phyloP scores from a whole-genome alignment of 768 basidiomycete species.

The Pisolithus tinctorius region DNA sequence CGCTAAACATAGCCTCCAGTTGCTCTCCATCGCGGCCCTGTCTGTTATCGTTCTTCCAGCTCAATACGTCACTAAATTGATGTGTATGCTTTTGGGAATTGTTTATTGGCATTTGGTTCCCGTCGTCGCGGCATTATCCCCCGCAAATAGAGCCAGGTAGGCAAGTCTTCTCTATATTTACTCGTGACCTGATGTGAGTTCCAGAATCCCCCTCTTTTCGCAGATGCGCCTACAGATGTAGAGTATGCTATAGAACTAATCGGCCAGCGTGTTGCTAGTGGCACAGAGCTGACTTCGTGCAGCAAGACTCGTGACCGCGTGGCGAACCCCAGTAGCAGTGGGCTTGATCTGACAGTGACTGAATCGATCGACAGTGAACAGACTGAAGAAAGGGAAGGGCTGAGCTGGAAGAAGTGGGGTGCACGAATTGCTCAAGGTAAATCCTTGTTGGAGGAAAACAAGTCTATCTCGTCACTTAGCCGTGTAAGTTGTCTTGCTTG shows the following conservation, averaged over 20 bases:
- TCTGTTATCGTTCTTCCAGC: slow-evolving; percentile 41
- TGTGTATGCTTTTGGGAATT: slow-evolving; percentile 41
- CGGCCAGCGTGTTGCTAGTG: slow-evolving; percentile 49
- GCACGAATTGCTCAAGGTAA: slow-evolving; percentile 41
- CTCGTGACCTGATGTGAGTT: neutral
- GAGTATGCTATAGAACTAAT: slow-evolving; percentile 70
- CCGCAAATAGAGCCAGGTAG: slow-evolving; percentile 41
- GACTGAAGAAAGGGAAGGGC: slow-evolving; percentile 10
- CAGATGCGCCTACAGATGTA: slow-evolving; percentile 56
- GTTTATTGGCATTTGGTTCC: slow-evolving; percentile 62
- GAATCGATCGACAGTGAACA: neutral
- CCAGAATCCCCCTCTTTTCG: slow-evolving; percentile 43
- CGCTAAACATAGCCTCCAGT: slow-evolving; percentile 6
- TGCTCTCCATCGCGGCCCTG: slow-evolving; percentile 37
- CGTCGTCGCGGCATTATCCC: slow-evolving; percentile 44
- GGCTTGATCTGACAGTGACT: neutral
- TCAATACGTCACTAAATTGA: slow-evolving; percentile 41
- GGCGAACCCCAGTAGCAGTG: slow-evolving; percentile 11
- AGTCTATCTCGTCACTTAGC: slow-evolving; percentile 30
- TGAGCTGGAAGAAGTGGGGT: slow-evolving; percentile 57
- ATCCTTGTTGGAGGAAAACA: slow-evolving; percentile 35
- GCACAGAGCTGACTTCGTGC: slow-evolving; percentile 40
- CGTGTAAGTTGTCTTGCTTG: slow-evolving; percentile 23
- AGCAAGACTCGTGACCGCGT: slow-evolving; percentile 13
- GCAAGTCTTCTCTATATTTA: slow-evolving; percentile 6